phyloP scores from a whole-genome alignment of 805 yeast genomes.

The Yamadazyma olivae region DNA sequence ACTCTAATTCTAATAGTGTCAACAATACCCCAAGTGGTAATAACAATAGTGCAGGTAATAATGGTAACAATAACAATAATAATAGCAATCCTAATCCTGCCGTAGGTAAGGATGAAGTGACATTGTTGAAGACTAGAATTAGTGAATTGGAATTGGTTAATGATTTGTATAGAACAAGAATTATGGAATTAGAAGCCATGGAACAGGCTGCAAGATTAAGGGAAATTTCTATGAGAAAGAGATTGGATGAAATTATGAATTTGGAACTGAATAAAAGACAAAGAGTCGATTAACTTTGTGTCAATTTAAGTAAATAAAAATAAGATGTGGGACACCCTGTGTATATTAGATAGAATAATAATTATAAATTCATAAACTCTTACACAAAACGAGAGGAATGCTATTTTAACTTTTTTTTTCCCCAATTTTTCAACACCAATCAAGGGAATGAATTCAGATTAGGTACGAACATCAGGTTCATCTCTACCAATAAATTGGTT shows the following conservation, averaged over 20 bases:
- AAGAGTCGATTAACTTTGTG: constrained; percentile 35
- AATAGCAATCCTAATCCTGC: not conserved
- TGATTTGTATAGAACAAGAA: constrained; percentile 80
- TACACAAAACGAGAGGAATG: not conserved
- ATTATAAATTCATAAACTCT: no score
- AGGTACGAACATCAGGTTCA: constrained; percentile 85
- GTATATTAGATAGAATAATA: constrained; percentile 9
- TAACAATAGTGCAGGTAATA: not conserved
- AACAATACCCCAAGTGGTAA: not conserved
- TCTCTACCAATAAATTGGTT: constrained; percentile 73
- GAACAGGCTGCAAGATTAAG: constrained; percentile 54
- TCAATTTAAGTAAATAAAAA: not conserved
- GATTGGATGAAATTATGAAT: constrained; percentile 44
- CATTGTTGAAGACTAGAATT: constrained; percentile 65
- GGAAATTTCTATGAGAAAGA: constrained; percentile 44
- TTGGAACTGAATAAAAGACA: constrained; percentile 18
- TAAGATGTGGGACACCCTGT: constrained; percentile 2
- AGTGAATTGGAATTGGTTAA: constrained; percentile 88
- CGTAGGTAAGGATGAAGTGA: constrained; percentile 20
- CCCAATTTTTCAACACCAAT: no score
- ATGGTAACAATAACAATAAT: not conserved
- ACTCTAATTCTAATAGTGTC: not conserved
- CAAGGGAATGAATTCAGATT: not conserved
- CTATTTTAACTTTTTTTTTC: no score
- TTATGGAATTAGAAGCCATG: constrained; percentile 75